These are phyloP conservation scores for Eustoma russellianum DNA, from an alignment of 257 asterid species.

Conservation along the genomic window DNA sequence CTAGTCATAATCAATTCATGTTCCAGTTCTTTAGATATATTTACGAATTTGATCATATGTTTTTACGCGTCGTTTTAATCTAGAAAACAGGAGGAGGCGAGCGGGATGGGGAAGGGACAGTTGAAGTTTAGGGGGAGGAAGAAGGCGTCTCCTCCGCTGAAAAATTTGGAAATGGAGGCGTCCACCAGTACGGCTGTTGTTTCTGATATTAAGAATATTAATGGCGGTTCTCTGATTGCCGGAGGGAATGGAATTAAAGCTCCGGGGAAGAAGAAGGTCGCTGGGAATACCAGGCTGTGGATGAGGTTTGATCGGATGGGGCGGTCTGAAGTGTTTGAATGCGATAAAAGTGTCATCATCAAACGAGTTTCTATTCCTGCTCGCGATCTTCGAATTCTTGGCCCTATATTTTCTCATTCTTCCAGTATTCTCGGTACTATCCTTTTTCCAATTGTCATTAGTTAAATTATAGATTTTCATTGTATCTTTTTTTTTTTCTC, in stretches of 20 bases:
- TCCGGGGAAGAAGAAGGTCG: slow-evolving; percentile 55
- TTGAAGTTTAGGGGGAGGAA: slow-evolving; percentile 53
- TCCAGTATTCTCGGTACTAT: slow-evolving; percentile 80
- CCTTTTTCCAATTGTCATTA: not conserved
- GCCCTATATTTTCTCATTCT: slow-evolving; percentile 95
- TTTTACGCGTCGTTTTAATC: slow-evolving; percentile 8
- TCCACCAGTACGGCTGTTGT: slow-evolving; percentile 7
- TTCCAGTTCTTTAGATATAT: not conserved
- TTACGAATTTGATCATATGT: not conserved
- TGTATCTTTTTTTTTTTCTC: not conserved
- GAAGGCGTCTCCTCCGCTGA: slow-evolving; percentile 33
- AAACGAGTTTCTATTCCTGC: slow-evolving; percentile 80
- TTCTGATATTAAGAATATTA: not conserved
- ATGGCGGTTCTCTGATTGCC: slow-evolving; percentile 1
- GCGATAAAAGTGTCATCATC: slow-evolving; percentile 69
- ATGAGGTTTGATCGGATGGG: slow-evolving; percentile 89
- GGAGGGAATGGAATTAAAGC: not conserved
- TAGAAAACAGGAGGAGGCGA: not conserved
- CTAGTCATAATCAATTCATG: not conserved
- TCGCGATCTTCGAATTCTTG: slow-evolving; percentile 90
- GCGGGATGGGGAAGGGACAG: slow-evolving; percentile 33
- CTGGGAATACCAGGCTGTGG: slow-evolving; percentile 78
- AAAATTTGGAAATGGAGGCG: slow-evolving; percentile 24
- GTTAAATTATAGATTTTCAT: not conserved
- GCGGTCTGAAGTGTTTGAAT: slow-evolving; percentile 83